Conservation (phyloP, 2,329 filamentous ascomycete genomes). For the Hymenoscyphus scutula region DNA sequence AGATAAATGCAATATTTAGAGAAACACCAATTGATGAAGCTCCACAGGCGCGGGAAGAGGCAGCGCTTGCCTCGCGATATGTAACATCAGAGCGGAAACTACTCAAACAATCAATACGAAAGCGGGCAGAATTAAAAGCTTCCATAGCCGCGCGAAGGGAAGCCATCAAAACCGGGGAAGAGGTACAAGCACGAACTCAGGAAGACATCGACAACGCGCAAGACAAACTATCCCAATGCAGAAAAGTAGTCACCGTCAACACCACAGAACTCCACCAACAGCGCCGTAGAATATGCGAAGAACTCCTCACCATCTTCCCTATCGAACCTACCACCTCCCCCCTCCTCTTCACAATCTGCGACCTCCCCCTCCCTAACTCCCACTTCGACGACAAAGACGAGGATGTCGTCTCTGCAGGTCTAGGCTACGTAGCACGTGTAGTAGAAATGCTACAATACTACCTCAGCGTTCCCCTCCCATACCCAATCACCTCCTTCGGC, state of each 20-base stretch:
- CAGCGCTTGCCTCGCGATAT: slow-evolving; percentile 49
- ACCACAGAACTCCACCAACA: slow-evolving; percentile 76
- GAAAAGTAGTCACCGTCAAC: slow-evolving; percentile 53
- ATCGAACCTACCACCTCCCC: slow-evolving; percentile 67
- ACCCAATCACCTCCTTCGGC: slow-evolving; percentile 69
- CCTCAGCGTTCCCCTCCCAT: slow-evolving; percentile 73
- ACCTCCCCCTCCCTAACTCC: slow-evolving; percentile 76
- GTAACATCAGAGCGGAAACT: slow-evolving; percentile 64
- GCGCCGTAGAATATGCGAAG: slow-evolving; percentile 81
- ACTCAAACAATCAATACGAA: slow-evolving; percentile 59
- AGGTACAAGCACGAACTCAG: slow-evolving; percentile 56
- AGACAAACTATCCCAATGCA: slow-evolving; percentile 56
- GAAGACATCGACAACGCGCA: slow-evolving; percentile 61
- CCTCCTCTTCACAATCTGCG: slow-evolving; percentile 80
- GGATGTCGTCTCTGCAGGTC: slow-evolving; percentile 72
- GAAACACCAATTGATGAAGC: slow-evolving; percentile 43
- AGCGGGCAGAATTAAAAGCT: slow-evolving; percentile 63
- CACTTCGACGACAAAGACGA: slow-evolving; percentile 68
- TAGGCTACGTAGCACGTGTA: slow-evolving; percentile 77
- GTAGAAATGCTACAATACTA: slow-evolving; percentile 79
- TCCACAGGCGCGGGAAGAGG: slow-evolving; percentile 49
- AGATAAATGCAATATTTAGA: slow-evolving; percentile 65
- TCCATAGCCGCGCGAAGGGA: slow-evolving; percentile 64
- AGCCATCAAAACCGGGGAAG: slow-evolving; percentile 64
- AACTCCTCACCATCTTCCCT: slow-evolving; percentile 74